phyloP scores from a whole-genome alignment of 148 eudicot species.

The Chenopodium berlandieri region DNA sequence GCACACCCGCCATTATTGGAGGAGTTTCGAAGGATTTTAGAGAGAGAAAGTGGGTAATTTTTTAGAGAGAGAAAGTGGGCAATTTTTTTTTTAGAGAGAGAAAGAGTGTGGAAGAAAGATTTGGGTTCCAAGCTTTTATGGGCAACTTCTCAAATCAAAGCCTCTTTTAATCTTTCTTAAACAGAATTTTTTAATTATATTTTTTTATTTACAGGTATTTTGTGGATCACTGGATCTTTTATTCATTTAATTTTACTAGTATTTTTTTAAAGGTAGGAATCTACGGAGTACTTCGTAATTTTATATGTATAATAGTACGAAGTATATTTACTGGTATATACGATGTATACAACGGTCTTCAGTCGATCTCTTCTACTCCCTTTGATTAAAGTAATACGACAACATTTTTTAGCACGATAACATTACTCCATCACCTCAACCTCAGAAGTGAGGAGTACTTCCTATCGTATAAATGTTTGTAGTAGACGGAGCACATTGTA shows the following conservation, averaged over 20 bases:
- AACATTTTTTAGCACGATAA: too few species aligned
- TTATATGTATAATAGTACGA: too few species aligned
- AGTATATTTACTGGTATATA: too few species aligned
- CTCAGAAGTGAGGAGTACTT: too few species aligned
- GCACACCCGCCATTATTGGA: conserved; percentile 37
- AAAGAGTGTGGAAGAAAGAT: not conserved
- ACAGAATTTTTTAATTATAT: not conserved
- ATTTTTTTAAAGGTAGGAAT: not conserved
- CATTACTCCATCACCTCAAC: too few species aligned
- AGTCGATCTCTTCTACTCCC: too few species aligned
- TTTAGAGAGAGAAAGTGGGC: conserved; percentile 9
- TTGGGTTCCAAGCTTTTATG: conserved; percentile 19
- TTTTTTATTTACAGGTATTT: conserved; percentile 1
- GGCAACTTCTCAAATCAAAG: conserved; percentile 9
- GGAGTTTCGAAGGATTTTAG: not conserved
- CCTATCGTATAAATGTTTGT: too few species aligned
- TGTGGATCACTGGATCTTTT: conserved; percentile 1
- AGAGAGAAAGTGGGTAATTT: conserved; percentile 10
- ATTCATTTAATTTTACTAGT: too few species aligned
- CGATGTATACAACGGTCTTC: too few species aligned
- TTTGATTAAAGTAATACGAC: too few species aligned
- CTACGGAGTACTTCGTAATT: not conserved
- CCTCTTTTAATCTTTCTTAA: not conserved
- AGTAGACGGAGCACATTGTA: too few species aligned
- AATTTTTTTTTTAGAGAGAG: conserved; percentile 2